A percentile compares a stretch with the other conserved stretches of the same genome.
Conservation (phyloP, 345 rosid genomes). For the Lepidium africanum region DNA sequence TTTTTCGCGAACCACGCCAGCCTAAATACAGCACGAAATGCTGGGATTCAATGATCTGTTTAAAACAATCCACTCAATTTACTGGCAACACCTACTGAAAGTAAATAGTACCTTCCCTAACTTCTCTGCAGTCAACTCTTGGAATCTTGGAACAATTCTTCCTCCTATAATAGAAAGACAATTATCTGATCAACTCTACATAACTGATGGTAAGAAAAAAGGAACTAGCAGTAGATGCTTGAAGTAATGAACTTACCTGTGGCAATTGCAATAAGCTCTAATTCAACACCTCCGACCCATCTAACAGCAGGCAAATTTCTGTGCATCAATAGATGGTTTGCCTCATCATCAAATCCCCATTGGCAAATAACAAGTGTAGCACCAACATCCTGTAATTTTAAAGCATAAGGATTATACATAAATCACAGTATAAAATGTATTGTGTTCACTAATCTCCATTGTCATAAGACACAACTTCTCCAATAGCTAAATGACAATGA, state of each 20-base stretch:
- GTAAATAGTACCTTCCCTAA: constrained; percentile 63
- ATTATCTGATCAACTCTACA: background rate
- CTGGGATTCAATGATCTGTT: background rate
- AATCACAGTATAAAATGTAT: background rate
- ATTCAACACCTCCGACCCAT: constrained; percentile 99
- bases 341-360: constrained; percentile 99
- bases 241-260: constrained; percentile 45
- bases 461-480: background rate
- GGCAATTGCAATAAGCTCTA: constrained; percentile 97
- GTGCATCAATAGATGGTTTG: constrained; percentile 93
- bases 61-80: background rate
- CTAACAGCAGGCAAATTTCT: constrained; percentile 96
- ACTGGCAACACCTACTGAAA: background rate
- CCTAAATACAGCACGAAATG: constrained; percentile 33
- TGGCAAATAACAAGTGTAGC: constrained; percentile 96
- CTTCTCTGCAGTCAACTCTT: constrained; percentile 92
- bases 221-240: background rate
- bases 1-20: constrained; percentile 59
- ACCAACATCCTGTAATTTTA: constrained; percentile 73
- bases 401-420: background rate
- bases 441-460: background rate
- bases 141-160: constrained; percentile 95
- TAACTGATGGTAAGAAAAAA: background rate
- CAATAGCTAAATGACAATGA: background rate
- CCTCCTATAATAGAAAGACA: constrained; percentile 51